A percentile compares a stretch with the other conserved stretches of the same genome.
Evolutionary conservation across 2,329 filamentous ascomycete species (phyloP).

Genomic region (Microascus cirrosus): DNA sequence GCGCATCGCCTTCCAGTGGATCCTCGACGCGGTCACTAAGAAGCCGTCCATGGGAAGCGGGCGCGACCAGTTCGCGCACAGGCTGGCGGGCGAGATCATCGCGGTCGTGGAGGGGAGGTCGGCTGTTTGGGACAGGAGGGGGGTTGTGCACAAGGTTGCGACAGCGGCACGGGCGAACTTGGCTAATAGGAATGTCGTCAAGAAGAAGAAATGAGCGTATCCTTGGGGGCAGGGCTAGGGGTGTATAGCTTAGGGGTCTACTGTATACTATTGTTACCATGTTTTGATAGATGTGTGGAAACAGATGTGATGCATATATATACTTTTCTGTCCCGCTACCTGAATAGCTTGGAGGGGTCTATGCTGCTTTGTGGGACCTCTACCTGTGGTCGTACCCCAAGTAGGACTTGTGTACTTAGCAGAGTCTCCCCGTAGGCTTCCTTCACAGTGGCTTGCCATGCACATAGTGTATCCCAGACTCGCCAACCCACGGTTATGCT

Average conservation of each 20-base stretch:
- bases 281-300: background rate
- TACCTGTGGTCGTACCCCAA: too few relatives aligned
- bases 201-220: background rate
- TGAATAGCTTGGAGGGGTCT: background rate
- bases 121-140: conserved; percentile 71
- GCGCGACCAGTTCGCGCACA: conserved; percentile 59
- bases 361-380: too few relatives aligned
- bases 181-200: conserved; percentile 5
- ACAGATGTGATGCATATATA: background rate
- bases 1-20: conserved; percentile 76
- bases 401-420: too few relatives aligned
- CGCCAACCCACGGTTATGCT: too few relatives aligned
- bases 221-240: background rate
- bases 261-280: background rate
- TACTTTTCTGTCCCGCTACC: background rate
- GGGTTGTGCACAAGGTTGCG: conserved; percentile 67
- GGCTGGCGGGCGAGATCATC: conserved; percentile 78
- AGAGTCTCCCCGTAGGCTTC: too few relatives aligned
- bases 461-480: too few relatives aligned
- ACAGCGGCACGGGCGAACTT: conserved; percentile 70
- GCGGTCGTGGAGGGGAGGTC: conserved; percentile 81
- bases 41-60: conserved; percentile 63
- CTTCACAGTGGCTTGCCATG: too few relatives aligned
- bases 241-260: too few relatives aligned
- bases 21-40: conserved; percentile 73